A percentile compares a stretch with the other conserved stretches of the same genome.
phyloP scores from a whole-genome alignment of 1,139 yeast species.

The Diutina pseudorugosa region DNA sequence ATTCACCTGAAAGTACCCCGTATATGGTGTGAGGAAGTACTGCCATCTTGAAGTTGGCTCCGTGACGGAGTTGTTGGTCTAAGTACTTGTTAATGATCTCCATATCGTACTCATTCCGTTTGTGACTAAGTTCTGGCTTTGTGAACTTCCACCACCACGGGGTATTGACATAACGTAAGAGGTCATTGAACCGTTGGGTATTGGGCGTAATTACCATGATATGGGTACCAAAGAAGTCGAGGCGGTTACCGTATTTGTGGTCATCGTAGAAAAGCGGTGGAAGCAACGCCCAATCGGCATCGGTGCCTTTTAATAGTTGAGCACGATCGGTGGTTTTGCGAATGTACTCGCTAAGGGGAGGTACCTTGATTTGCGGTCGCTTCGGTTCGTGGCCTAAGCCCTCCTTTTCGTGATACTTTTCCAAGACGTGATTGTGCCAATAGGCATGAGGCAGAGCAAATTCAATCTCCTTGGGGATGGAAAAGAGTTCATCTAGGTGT shows the following conservation, averaged over 20 bases:
- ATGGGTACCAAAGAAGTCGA: slow-evolving; percentile 1
- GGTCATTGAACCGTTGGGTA: not conserved
- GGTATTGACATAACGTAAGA: not conserved
- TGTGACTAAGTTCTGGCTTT: not conserved
- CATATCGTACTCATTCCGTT: slow-evolving; percentile 23
- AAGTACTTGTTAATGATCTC: slow-evolving; percentile 30
- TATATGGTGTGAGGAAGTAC: slow-evolving; percentile 34
- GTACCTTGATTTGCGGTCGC: not conserved
- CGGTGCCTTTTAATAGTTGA: not conserved
- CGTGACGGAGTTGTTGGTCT: slow-evolving; percentile 9
- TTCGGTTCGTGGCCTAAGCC: not conserved
- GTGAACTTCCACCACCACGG: slow-evolving; percentile 2
- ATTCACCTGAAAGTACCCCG: slow-evolving; percentile 39
- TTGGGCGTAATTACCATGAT: not conserved
- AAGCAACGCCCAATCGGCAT: not conserved
- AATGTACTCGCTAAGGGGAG: not conserved
- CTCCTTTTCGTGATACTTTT: not conserved
- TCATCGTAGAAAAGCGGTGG: not conserved
- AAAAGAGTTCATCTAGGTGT: slow-evolving; percentile 23
- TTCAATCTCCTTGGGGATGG: slow-evolving; percentile 11
- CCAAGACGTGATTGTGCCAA: slow-evolving; percentile 3
- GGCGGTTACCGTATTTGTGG: not conserved
- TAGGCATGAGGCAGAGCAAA: slow-evolving; percentile 4
- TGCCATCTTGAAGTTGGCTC: slow-evolving; percentile 16
- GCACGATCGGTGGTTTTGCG: not conserved